Base-by-base conservation (phyloP, 2,329 filamentous ascomycete genomes). In the Trichoderma arundinaceum region DNA sequence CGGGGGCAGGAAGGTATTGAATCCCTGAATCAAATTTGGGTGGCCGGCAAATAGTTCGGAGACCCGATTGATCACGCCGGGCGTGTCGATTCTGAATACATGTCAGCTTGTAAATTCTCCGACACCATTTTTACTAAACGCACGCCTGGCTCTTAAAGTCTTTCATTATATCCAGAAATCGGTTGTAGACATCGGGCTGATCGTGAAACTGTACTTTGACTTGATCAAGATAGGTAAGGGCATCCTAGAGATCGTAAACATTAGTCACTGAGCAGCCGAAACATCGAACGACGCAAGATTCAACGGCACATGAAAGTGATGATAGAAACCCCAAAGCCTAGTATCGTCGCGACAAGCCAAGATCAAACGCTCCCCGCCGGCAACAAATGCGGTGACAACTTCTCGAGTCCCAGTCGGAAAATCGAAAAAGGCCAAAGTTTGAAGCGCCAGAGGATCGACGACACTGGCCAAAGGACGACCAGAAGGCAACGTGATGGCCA, bases 131-230 rank as follows among this genome's bases (percentile, higher is more conserved):
- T 12, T 52, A 48, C 7, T 46, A 53, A 64, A 85, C 90, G 80
- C 82, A 94, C 87, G 94, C 93, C 80, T 97, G 94, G 73, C 93
- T 97, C 80, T 99, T 99, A 77, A 99, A 99, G 72, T 99, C 95
- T 75, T 99, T 99, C 95, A 99, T 99, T 56, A 99, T 99, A 72
- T 99, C 95, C 52, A 99, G 81, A 72, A 99, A 98, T 43, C 92
- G 86, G 74, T 98, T 98, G 74, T 99, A 99, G 0, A 99, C 95
- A 77, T 98, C 94, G 4, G 95, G 94, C 71, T 97, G 93, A 69
- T 98, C 94, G 67, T 93, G 91, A 72, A 99, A 99, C 74, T 97
- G 94, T 33, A 98, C 94, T 79, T 99, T 99, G 69, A 99, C 95
- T 78, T 98, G 95, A 75, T 99, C 95, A 28, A 99, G 86, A 75